A percentile compares a stretch with the other conserved stretches of the same genome.
These are phyloP conservation scores for Aristolochia fimbriata DNA, from an alignment of 164 flowering plant species.

Conservation along the genomic window DNA sequence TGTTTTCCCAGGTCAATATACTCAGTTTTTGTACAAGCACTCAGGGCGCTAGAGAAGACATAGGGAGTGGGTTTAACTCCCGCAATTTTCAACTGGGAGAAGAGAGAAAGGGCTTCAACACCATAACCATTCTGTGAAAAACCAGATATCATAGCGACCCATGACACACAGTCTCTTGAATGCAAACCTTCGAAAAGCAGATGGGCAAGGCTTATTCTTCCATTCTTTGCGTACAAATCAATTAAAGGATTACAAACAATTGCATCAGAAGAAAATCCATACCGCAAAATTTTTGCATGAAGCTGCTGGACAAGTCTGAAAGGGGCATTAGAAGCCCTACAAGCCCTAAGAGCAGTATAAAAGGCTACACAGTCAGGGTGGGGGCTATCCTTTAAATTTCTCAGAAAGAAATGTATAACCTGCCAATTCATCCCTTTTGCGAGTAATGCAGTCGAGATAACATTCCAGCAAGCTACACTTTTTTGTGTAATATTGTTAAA, in stretches of 20 bases:
- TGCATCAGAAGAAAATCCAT: slow-evolving; percentile 13
- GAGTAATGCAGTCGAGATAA: slow-evolving; percentile 8
- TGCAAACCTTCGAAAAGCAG: slow-evolving; percentile 14
- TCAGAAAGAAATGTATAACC: slow-evolving; percentile 7
- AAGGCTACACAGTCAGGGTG: slow-evolving; percentile 10
- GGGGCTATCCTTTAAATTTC: slow-evolving; percentile 8
- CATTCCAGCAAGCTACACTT: slow-evolving; percentile 12
- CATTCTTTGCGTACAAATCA: slow-evolving; percentile 17
- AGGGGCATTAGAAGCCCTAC: slow-evolving; percentile 5
- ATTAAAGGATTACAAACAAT: slow-evolving; percentile 20
- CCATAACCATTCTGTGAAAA: slow-evolving; percentile 17
- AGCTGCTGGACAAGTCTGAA: slow-evolving; percentile 11
- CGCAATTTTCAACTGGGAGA: slow-evolving; percentile 9
- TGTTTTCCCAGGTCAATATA: slow-evolving; percentile 17
- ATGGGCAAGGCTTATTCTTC: slow-evolving; percentile 8
- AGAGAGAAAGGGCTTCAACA: slow-evolving; percentile 19
- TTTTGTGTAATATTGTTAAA: slow-evolving; percentile 13
- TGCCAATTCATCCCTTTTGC: slow-evolving; percentile 1
- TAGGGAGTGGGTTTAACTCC: slow-evolving; percentile 18
- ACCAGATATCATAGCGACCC: slow-evolving; percentile 30
- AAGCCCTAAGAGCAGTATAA: slow-evolving; percentile 16
- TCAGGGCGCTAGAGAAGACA: slow-evolving; percentile 17
- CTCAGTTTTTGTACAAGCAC: slow-evolving; percentile 18
- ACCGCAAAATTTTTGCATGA: slow-evolving; percentile 13
- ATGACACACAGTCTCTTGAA: slow-evolving; percentile 16